Conservation (phyloP, 2,329 filamentous ascomycete species). For the Penicillium sp. region DNA sequence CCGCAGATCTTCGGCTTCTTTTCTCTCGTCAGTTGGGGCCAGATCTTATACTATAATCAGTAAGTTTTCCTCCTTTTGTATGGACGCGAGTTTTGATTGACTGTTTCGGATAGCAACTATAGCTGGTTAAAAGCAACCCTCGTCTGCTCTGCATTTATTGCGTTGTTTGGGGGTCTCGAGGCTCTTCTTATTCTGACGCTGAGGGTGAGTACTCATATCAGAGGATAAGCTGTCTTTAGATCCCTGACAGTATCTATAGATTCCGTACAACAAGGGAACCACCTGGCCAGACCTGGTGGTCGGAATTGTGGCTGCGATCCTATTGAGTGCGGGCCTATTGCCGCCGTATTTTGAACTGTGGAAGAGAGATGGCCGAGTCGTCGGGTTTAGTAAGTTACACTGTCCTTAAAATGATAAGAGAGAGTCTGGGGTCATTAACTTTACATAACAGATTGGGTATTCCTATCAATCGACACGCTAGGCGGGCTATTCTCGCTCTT, state of each 20-base stretch:
- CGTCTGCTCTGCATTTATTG: slow-evolving; percentile 39
- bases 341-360: slow-evolving; percentile 59
- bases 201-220: slow-evolving; percentile 37
- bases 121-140: slow-evolving; percentile 47
- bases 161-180: slow-evolving; percentile 51
- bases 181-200: slow-evolving; percentile 54
- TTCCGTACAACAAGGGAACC: slow-evolving; percentile 51
- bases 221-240: neutral
- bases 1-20: slow-evolving; percentile 51
- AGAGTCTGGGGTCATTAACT: neutral
- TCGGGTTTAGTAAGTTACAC: slow-evolving; percentile 52
- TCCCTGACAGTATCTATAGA: slow-evolving; percentile 23
- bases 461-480: slow-evolving; percentile 55
- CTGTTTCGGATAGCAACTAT: slow-evolving; percentile 17
- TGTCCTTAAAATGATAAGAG: neutral
- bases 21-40: slow-evolving; percentile 49
- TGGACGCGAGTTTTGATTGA: slow-evolving; percentile 4
- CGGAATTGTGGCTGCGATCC: slow-evolving; percentile 54
- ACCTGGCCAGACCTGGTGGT: slow-evolving; percentile 53
- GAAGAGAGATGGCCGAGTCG: slow-evolving; percentile 57
- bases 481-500: slow-evolving; percentile 62
- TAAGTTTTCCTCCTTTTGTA: slow-evolving; percentile 21
- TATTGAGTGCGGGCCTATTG: slow-evolving; percentile 54
- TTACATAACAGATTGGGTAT: slow-evolving; percentile 46
- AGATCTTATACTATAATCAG: slow-evolving; percentile 51